phyloP scores from a whole-genome alignment of 2,329 filamentous ascomycete genomes.

The Tolypocladium album region DNA sequence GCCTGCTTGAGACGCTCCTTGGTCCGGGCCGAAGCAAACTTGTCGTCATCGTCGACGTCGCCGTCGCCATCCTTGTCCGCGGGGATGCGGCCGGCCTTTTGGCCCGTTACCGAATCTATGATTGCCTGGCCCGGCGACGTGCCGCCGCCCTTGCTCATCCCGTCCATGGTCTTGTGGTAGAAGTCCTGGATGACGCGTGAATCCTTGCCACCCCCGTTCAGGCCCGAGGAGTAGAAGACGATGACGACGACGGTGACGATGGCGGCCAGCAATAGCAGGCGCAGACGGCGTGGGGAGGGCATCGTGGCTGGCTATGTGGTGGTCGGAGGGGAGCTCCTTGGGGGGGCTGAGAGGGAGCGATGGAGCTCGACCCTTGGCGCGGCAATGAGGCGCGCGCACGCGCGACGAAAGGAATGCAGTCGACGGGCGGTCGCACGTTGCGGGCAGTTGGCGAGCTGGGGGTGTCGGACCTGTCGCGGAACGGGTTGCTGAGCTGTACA shows the following conservation, averaged over 20 bases:
- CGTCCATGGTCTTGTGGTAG: constrained; percentile 48
- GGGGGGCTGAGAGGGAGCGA: not conserved
- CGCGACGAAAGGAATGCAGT: not conserved
- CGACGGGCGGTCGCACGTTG: not conserved
- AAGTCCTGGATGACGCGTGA: constrained; percentile 39
- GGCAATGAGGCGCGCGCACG: not conserved
- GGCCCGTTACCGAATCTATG: constrained; percentile 26
- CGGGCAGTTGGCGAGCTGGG: not conserved
- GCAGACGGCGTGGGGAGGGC: constrained; percentile 61
- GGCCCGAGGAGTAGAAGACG: constrained; percentile 61
- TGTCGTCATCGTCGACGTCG: constrained; percentile 45
- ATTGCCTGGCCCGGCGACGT: constrained; percentile 22
- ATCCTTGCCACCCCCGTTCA: constrained; percentile 34
- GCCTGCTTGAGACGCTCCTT: constrained; percentile 55
- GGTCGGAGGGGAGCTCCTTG: not conserved
- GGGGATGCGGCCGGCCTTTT: constrained; percentile 26
- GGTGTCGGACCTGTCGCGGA: not conserved
- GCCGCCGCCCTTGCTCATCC: constrained; percentile 29
- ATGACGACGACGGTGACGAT: constrained; percentile 55
- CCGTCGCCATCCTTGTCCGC: constrained; percentile 44
- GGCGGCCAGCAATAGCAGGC: constrained; percentile 53
- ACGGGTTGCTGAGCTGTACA: not conserved
- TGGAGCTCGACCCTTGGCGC: not conserved
- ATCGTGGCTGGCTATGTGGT: constrained; percentile 26
- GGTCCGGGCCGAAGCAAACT: constrained; percentile 38